A percentile compares a stretch with the other conserved stretches of the same genome.
These are phyloP conservation scores for Candida glaebosa DNA, from an alignment of 805 yeast species.

Conservation along the genomic window DNA sequence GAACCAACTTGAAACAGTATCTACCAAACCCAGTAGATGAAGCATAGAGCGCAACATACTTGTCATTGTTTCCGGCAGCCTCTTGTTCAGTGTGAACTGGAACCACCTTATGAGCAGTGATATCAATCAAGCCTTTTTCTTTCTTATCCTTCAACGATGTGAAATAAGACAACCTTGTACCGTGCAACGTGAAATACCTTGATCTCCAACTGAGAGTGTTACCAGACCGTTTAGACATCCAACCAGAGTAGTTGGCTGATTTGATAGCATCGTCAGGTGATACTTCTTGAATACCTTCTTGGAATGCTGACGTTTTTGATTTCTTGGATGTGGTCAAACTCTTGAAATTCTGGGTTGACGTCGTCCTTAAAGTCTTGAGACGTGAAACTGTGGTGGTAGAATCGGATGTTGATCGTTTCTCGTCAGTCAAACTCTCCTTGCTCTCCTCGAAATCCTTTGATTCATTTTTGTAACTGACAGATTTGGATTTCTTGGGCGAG, in stretches of 20 bases:
- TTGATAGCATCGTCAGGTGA: conserved; percentile 76
- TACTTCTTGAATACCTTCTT: conserved; percentile 79
- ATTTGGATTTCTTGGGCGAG: conserved; percentile 35
- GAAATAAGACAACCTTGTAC: conserved; percentile 89
- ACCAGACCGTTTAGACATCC: conserved; percentile 91
- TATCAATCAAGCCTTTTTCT: conserved; percentile 92
- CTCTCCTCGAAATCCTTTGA: conserved; percentile 7
- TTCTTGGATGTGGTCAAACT: conserved; percentile 49
- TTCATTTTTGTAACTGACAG: conserved; percentile 16
- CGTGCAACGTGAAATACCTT: conserved; percentile 82
- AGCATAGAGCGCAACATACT: conserved; percentile 80
- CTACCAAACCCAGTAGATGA: conserved; percentile 94
- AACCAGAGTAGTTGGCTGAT: conserved; percentile 78
- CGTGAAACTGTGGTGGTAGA: conserved; percentile 26
- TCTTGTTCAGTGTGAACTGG: conserved; percentile 50
- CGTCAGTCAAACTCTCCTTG: conserved; percentile 11
- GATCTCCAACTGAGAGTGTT: conserved; percentile 86
- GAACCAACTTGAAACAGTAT: conserved; percentile 85
- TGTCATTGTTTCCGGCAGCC: conserved; percentile 63
- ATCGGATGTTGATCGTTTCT: conserved; percentile 35
- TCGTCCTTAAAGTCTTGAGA: conserved; percentile 50
- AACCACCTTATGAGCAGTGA: conserved; percentile 88
- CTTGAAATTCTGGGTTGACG: conserved; percentile 50
- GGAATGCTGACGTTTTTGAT: conserved; percentile 72
- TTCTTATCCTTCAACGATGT: conserved; percentile 70